Evolutionary conservation across 148 eudicot species (phyloP), one percentile per base, ranked within the genome.

Genomic region (Vaccinium macrocarpon): DNA sequence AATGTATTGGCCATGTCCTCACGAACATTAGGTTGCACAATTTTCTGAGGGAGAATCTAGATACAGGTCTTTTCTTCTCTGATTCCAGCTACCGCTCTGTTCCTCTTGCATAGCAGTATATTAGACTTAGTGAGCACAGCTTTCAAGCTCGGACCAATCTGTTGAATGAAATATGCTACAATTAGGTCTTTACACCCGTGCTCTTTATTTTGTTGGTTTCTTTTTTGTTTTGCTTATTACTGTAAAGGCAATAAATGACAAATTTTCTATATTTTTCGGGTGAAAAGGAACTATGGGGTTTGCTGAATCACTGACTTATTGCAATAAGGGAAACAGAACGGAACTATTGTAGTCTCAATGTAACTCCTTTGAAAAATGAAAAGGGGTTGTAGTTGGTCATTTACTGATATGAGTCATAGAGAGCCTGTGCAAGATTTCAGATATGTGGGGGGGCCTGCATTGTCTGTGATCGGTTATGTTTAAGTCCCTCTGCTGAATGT

Each of bases 81-180:
- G 99, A 97, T 90, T 92, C 99, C 51, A 95, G 96, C 90, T 97
- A 95, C 84, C 98, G 99, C 84, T 98, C 99, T 53, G 99, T 97
- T 83, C 99, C 99, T 85, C 99, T 97, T 84, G 95, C 97, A 15
- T 98, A 97, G 82, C 96, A 93, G 86, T 97, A 97, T 86, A 93
- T 97, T 88, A 98, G 99, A 82, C 92, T 97, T 78, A 92, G 90
- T 83, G 99, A 97, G 88, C 92, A 88, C 75, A 97, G 91, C 84
- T 92, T 88, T 87, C 68, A 82, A 85, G 97, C 98, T 80, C 98
- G 99, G 79, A 93, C 85, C 87, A 92, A 93, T 76, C 86, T 97
- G 88, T 86, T 90, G 86, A 91, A 97, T 87, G 91, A 92, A 83
- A 92, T 97, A 82, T 97, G 99, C 91, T 95, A 91, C 91, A 87